Conservation (phyloP, 2,329 filamentous ascomycete genomes). For the Massarina eburnea region DNA sequence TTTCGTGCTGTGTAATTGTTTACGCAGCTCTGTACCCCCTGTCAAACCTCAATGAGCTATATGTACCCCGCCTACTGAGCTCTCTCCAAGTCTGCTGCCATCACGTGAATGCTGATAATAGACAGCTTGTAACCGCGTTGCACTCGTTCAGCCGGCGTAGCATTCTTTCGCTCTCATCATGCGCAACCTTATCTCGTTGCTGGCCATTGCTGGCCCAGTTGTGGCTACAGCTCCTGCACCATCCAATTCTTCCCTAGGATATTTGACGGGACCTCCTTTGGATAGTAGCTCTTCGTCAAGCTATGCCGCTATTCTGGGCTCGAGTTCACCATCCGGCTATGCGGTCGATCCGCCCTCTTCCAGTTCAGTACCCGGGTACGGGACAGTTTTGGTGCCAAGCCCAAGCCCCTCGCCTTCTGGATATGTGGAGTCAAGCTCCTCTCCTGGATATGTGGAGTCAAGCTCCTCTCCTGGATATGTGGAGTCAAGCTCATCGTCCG, state of each 20-base stretch:
- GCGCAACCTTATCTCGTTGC: slow-evolving; percentile 26
- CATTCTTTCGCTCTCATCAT: slow-evolving; percentile 36
- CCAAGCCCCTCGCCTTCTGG: neutral
- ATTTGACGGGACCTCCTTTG: neutral
- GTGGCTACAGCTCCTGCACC: slow-evolving; percentile 13
- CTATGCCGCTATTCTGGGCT: neutral
- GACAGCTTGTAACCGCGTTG: slow-evolving; percentile 23
- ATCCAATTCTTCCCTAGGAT: neutral
- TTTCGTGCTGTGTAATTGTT: slow-evolving; percentile 7
- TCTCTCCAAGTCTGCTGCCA: slow-evolving; percentile 6
- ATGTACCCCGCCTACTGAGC: slow-evolving; percentile 9
- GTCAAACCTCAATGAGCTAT: slow-evolving; percentile 14
- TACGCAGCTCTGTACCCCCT: slow-evolving; percentile 10
- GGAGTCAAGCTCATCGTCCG: neutral
- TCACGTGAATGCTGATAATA: slow-evolving; percentile 25
- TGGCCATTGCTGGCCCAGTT: slow-evolving; percentile 25
- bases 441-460: too few species aligned
- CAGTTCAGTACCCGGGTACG: neutral
- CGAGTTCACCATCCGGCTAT: neutral
- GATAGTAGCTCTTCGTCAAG: neutral
- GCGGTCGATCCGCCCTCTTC: neutral
- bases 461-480: neutral
- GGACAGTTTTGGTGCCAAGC: neutral
- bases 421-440: neutral
- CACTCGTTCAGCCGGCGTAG: slow-evolving; percentile 28